Evolutionary conservation across 1,284 basidiomycete genomes (phyloP).

Genomic region (Leccinum griseonigrum): DNA sequence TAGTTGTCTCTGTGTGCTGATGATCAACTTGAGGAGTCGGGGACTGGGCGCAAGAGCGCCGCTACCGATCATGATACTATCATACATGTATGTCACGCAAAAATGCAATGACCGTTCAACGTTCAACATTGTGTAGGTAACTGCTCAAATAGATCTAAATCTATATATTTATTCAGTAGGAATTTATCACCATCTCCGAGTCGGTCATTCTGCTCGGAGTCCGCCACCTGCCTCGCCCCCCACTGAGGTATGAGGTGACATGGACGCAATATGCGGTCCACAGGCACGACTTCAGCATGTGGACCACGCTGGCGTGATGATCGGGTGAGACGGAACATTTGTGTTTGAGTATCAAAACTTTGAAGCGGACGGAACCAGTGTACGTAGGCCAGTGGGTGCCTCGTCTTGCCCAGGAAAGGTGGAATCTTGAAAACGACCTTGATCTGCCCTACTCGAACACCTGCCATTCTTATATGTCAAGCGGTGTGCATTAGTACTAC

Average conservation of each 20-base stretch:
- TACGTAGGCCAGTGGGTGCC: neutral
- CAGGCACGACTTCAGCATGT: neutral
- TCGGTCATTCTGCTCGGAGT: neutral
- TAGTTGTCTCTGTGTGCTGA: too few species aligned
- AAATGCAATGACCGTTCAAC: too few species aligned
- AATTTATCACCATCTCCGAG: neutral
- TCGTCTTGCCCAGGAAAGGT: neutral
- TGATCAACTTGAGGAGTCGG: too few species aligned
- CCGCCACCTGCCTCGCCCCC: neutral
- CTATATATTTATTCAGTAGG: neutral
- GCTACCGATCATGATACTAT: too few species aligned
- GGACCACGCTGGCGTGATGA: neutral
- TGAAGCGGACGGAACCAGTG: neutral
- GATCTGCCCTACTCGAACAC: neutral
- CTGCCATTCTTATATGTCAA: neutral
- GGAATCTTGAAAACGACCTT: neutral
- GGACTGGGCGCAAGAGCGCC: too few species aligned
- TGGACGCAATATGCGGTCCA: neutral
- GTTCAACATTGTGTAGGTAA: too few species aligned
- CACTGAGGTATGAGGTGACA: neutral
- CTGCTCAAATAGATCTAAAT: neutral
- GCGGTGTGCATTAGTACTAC: neutral
- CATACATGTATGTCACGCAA: too few species aligned
- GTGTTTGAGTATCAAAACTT: neutral
- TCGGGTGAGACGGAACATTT: neutral